phyloP scores from a whole-genome alignment of 139 green algal species.

The Spirogloea muscicola region DNA sequence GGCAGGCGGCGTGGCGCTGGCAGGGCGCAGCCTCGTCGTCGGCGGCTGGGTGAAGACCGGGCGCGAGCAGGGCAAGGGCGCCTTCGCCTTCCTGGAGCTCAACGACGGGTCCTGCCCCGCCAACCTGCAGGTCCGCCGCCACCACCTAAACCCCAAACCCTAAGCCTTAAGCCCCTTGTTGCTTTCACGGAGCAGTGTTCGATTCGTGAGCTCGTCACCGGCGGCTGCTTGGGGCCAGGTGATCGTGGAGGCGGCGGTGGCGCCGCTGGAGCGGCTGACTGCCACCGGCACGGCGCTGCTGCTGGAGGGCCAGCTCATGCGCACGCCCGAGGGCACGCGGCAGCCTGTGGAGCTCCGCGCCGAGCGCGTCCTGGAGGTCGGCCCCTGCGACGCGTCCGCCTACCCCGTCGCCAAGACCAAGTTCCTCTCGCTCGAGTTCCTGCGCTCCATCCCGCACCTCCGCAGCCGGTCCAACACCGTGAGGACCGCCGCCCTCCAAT shows the following conservation, averaged over 20 bases:
- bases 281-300: constrained; percentile 81
- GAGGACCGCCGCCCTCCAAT: not conserved
- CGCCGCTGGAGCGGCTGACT: constrained; percentile 49
- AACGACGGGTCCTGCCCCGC: constrained; percentile 89
- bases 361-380: constrained; percentile 73
- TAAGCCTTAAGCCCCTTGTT: no score
- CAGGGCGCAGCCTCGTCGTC: constrained; percentile 70
- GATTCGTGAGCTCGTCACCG: no score
- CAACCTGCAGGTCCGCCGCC: constrained; percentile 84
- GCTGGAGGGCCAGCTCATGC: constrained; percentile 70
- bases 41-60: constrained; percentile 99
- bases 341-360: constrained; percentile 67
- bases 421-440: constrained; percentile 85
- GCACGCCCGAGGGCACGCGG: constrained; percentile 66
- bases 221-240: no score
- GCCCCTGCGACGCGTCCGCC: constrained; percentile 68
- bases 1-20: constrained; percentile 34
- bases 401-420: constrained; percentile 98
- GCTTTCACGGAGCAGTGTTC: no score
- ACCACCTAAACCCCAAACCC: no score
- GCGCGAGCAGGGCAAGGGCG: constrained; percentile 79
- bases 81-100: constrained; percentile 95
- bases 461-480: constrained; percentile 88
- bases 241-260: constrained; percentile 29
- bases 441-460: constrained; percentile 86